These are phyloP conservation scores for Vitis hybrid DNA, from an alignment of 177 flowering plant genomes.

Conservation along the genomic window DNA sequence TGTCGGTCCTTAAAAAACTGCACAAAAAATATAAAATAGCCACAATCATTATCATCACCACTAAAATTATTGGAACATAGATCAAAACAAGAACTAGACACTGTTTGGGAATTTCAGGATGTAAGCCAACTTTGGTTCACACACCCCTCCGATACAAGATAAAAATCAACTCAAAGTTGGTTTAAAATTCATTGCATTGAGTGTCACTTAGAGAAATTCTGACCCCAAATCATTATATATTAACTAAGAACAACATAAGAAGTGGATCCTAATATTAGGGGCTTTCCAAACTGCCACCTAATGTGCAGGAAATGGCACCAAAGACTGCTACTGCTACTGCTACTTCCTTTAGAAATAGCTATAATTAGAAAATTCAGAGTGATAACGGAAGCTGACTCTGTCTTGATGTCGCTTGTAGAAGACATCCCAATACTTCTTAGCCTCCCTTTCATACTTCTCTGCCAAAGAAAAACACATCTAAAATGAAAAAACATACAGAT, in stretches of 20 bases:
- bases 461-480: conserved; percentile 7
- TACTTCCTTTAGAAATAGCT: no score
- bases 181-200: background rate
- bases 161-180: background rate
- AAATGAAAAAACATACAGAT: background rate
- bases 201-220: no score
- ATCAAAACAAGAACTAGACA: background rate
- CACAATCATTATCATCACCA: background rate
- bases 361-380: background rate
- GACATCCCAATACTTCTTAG: conserved; percentile 91
- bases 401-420: conserved; percentile 92
- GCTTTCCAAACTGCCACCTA: background rate
- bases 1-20: conserved; percentile 97
- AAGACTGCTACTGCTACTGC: background rate
- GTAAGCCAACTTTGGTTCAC: no score
- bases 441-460: conserved; percentile 66
- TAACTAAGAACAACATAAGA: background rate
- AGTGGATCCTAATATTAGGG: background rate
- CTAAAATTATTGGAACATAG: no score
- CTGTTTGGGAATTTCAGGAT: no score
- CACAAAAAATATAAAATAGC: conserved; percentile 2
- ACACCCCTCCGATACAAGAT: no score
- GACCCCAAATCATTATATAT: background rate
- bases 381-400: conserved; percentile 39
- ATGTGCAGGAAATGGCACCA: background rate